Base-by-base conservation (phyloP, 129 eudicot species). In the Lactuca saligna region DNA sequence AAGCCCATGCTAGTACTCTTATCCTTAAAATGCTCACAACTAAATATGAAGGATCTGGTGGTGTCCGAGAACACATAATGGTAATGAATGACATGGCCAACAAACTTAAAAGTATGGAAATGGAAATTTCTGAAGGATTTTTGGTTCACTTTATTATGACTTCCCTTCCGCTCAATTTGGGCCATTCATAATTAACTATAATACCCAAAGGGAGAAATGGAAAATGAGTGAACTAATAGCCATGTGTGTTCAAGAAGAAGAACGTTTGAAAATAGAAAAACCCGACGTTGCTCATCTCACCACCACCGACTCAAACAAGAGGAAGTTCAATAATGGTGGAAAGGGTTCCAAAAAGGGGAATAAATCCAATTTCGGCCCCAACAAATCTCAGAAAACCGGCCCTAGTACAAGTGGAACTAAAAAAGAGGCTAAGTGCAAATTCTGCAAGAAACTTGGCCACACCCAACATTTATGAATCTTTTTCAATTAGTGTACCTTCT, bases 401-500 rank as follows among this genome's bases (percentile, higher is more conserved):
- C 37, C 61, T 56, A 25, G 61, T 56, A 56, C 61, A 56, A 56
- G 61, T 56, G 35, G 61, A 56, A 20, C 61, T 25, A 61, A 61
- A 25, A 61, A 35, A 20, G 31, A 34, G 29, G 49, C 29, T 14
- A 61, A 61, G 29, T 61, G 66, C 32, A 33, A 33, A 14, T 61
- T 61, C 20, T 61, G 20, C 49, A 61, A 59, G 41, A 59, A 59
- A 35, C 6, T 3, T 29, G 65, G 65, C 5, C 65, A 59, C 8
- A 35, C 42, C 1, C 39, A 38, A n/a, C n/a, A 55, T 55, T 61
- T 61, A 8, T 61, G 65, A 34, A 38, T 33, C 48, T n/a, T 11
- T 3, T 61, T 61, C 12, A 0, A 61, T 61, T 61, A 38, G 25
- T 34, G 65, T 34, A 3, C 65, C 17, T 61, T 61, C 44, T 38